Percentiles rank a stretch among this genome's conserved stretches.
phyloP scores from a whole-genome alignment of 164 flowering plant genomes.

The Tetrastigma voinierianum region DNA sequence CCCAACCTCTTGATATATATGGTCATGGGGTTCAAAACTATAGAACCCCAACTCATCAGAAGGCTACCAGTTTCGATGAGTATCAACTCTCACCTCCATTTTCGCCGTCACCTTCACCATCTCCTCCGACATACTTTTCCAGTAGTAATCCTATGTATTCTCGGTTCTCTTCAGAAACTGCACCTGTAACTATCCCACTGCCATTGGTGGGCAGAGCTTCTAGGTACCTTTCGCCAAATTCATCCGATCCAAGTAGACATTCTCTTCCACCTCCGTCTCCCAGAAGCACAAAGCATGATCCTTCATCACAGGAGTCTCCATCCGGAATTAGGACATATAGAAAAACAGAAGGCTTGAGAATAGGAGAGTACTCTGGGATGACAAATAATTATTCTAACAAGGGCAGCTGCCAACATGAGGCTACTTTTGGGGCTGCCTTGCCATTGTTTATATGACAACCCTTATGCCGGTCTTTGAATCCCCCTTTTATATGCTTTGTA shows the following conservation, averaged over 20 bases:
- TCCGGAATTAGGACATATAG: constrained; percentile 63
- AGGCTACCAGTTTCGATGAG: constrained; percentile 52
- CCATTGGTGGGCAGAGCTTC: constrained; percentile 48
- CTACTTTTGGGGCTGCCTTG: not conserved
- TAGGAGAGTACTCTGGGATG: constrained; percentile 48
- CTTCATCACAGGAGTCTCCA: constrained; percentile 69
- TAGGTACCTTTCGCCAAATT: constrained; percentile 56
- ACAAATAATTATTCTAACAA: constrained; percentile 37
- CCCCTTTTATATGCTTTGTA: constrained; percentile 18
- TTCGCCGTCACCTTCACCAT: constrained; percentile 71
- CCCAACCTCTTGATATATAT: constrained; percentile 51
- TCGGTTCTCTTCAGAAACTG: constrained; percentile 53
- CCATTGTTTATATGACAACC: not conserved
- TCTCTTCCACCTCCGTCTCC: constrained; percentile 86
- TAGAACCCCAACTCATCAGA: constrained; percentile 40
- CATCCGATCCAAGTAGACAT: constrained; percentile 72
- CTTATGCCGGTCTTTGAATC: not conserved
- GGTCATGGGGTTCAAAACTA: constrained; percentile 36
- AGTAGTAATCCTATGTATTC: constrained; percentile 34
- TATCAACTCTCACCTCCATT: constrained; percentile 83
- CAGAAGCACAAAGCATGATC: constrained; percentile 50
- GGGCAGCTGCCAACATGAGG: constrained; percentile 43
- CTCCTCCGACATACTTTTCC: constrained; percentile 55
- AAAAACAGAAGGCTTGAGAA: constrained; percentile 45
- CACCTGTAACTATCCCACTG: constrained; percentile 81